These are phyloP conservation scores for Fragaria ananassa DNA, from an alignment of 306 rosid species.

Conservation along the genomic window DNA sequence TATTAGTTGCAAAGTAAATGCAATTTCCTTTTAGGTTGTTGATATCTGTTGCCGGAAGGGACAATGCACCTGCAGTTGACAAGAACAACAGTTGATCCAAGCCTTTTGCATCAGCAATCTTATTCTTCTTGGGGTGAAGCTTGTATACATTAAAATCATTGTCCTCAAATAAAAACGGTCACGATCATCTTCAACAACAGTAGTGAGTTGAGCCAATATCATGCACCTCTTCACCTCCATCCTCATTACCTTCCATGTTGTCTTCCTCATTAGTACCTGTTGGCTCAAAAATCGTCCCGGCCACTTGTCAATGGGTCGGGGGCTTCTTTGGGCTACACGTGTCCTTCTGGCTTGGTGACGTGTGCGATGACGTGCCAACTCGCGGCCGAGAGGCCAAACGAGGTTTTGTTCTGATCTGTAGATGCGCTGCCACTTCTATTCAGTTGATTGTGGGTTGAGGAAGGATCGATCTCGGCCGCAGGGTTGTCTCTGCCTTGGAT, in stretches of 20 bases:
- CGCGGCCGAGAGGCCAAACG: too few relatives aligned
- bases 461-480: too few relatives aligned
- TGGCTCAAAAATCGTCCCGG: too few relatives aligned
- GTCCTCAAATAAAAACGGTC: background rate
- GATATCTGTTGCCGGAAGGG: background rate
- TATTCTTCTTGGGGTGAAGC: background rate
- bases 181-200: background rate
- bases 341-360: too few relatives aligned
- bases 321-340: too few relatives aligned
- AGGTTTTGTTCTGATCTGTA: too few relatives aligned
- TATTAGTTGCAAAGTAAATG: background rate
- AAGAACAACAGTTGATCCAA: background rate
- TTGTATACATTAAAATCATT: background rate
- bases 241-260: background rate
- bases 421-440: too few relatives aligned
- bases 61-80: background rate
- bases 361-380: too few relatives aligned
- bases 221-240: background rate
- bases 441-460: too few relatives aligned
- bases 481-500: too few relatives aligned
- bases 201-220: background rate
- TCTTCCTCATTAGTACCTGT: background rate
- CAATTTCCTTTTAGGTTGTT: background rate
- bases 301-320: too few relatives aligned
- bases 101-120: background rate